These are phyloP conservation scores for Phytopythium cucurbitacearum DNA, from an alignment of 352 stramenopile species.

Conservation along the genomic window DNA sequence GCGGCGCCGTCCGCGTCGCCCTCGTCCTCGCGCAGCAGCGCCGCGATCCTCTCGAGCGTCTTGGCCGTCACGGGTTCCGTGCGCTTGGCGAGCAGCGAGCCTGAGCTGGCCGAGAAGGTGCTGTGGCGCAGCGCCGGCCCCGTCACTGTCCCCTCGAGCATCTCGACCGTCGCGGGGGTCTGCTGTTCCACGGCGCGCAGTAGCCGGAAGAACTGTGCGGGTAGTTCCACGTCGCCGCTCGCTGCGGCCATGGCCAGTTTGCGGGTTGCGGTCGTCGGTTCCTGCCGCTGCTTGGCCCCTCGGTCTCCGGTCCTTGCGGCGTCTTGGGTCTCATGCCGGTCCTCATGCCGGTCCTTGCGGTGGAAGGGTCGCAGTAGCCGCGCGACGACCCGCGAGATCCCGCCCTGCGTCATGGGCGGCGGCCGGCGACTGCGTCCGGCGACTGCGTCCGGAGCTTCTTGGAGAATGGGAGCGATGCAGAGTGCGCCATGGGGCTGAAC, in stretches of 20 bases:
- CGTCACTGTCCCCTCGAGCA: background rate
- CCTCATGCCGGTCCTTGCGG: constrained; percentile 13
- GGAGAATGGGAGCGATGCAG: background rate
- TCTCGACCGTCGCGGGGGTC: constrained; percentile 12
- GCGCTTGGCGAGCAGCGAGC: constrained; percentile 4
- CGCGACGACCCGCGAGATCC: constrained; percentile 34
- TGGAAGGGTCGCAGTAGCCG: constrained; percentile 38
- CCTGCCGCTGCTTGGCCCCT: background rate
- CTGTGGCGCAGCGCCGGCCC: constrained; percentile 5
- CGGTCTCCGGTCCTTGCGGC: too few species aligned
- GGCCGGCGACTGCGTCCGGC: too few species aligned
- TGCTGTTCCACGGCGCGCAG: constrained; percentile 25
- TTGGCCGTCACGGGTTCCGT: constrained; percentile 17
- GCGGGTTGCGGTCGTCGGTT: too few species aligned
- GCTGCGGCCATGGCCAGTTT: constrained; percentile 5
- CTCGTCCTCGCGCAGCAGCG: constrained; percentile 32
- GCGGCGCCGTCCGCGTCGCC: background rate
- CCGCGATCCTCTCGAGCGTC: constrained; percentile 26
- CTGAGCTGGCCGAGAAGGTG: constrained; percentile 2
- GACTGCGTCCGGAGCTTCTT: background rate
- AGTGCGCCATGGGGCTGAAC: background rate
- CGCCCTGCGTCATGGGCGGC: constrained; percentile 18
- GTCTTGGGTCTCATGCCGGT: constrained; percentile 1
- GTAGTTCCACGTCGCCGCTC: constrained; percentile 14
- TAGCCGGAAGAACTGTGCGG: constrained; percentile 29